Conservation (phyloP, 306 rosid species). For the Malus asiatica region DNA sequence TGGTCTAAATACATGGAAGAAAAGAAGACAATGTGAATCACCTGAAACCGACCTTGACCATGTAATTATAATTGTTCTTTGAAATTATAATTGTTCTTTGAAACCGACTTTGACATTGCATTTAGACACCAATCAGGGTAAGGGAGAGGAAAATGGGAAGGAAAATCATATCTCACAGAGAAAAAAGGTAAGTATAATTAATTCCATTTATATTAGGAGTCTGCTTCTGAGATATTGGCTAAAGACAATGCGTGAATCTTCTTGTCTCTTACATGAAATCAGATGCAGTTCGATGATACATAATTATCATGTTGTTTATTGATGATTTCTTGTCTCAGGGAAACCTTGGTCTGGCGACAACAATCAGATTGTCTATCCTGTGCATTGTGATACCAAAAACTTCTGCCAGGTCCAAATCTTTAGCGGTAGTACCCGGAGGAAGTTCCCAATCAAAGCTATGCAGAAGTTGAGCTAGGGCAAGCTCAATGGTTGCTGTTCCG, state of each 20-base stretch:
- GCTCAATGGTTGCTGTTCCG: slow-evolving; percentile 37
- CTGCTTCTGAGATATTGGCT: background rate
- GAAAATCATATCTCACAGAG: background rate
- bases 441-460: slow-evolving; percentile 64
- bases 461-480: slow-evolving; percentile 63
- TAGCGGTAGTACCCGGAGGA: slow-evolving; percentile 36
- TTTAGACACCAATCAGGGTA: background rate
- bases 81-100: no score
- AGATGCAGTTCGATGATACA: background rate
- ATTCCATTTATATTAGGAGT: background rate
- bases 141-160: background rate
- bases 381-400: slow-evolving; percentile 64
- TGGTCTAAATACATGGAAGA: background rate
- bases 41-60: background rate
- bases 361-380: slow-evolving; percentile 34
- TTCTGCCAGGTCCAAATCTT: slow-evolving; percentile 54
- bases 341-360: slow-evolving; percentile 41
- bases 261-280: background rate
- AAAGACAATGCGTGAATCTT: background rate
- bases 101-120: background rate
- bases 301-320: background rate
- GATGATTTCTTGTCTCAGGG: background rate
- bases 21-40: background rate
- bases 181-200: background rate
- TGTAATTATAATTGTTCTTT: no score